A percentile compares a stretch with the other conserved stretches of the same genome.
These are phyloP conservation scores for Colletotrichum magnum DNA, from an alignment of 2,329 filamentous ascomycete genomes.

Conservation along the genomic window DNA sequence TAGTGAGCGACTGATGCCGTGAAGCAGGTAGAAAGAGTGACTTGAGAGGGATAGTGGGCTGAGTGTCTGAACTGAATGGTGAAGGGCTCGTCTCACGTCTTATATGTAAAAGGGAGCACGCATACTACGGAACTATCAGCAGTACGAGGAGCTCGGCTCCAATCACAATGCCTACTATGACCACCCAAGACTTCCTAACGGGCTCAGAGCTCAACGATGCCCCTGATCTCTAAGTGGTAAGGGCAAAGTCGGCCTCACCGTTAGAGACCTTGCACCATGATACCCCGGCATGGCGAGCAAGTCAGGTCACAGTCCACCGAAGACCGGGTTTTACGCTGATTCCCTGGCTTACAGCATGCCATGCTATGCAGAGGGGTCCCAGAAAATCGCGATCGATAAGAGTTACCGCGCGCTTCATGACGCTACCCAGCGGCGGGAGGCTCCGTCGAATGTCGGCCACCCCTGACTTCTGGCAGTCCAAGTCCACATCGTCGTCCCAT, in stretches of 20 bases:
- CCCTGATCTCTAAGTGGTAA: too few relatives aligned
- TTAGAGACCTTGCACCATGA: neutral
- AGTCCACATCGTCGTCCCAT: conserved; percentile 11
- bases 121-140: neutral
- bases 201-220: too few relatives aligned
- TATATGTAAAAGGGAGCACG: neutral
- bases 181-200: too few relatives aligned
- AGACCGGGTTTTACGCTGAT: neutral
- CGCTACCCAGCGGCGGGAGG: conserved; percentile 4
- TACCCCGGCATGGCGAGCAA: neutral
- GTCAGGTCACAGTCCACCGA: neutral
- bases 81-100: neutral
- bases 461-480: neutral
- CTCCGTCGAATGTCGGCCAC: conserved; percentile 1
- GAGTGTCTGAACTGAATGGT: neutral
- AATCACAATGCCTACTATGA: neutral
- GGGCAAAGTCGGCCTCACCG: too few relatives aligned
- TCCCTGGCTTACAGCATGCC: neutral
- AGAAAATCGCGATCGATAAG: neutral
- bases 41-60: neutral
- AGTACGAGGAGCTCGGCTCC: neutral
- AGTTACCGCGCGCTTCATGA: conserved; percentile 37
- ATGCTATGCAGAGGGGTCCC: neutral
- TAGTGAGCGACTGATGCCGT: conserved; percentile 10
- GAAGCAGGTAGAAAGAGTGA: neutral